Base-by-base conservation (phyloP, 2,329 filamentous ascomycete species). In the Fusarium keratoplasticum region DNA sequence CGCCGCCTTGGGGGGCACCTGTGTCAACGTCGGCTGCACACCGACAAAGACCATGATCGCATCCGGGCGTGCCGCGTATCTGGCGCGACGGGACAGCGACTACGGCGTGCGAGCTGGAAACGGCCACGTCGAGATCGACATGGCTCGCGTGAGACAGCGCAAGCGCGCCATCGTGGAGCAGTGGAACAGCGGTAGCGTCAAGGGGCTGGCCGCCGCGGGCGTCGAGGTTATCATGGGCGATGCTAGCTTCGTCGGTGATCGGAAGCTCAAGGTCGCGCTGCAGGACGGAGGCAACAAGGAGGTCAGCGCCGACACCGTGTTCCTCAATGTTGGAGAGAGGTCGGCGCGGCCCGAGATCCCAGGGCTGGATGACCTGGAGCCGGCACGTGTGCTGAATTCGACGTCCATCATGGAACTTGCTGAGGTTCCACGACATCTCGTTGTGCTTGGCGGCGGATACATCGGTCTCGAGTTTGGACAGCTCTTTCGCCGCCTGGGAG, bases 31-130 rank as follows among this genome's bases (percentile, higher is more conserved):
- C 69, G 88, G 88, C 6, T 89, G 88, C 73, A 89, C 88, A 13
- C 88, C 88, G 0, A 89, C 88, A 22, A 90, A 89, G 77, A 89
- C 88, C 10, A 86, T 90, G 83, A 86, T 90, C 58, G 84, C 88
- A 4, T 87, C 85, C 22, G 88, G 86, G 1, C 81, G 87, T 5
- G 83, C 85, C 4, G 87, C 87, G 3, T 85, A 89, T 73, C 69
- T 88, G 11, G 78, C 84, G 1, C 75, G 80, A 3, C 80, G 86
- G 2, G 83, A 81, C 0, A 74, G 72, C 4, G 84, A 87, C 40
- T 89, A 87, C 75, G 88, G 88, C 10, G 82, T 89, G 16, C 76
- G 81, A 29, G 54, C 76, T 22, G 78, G 78, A 57, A 69, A 78
- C 5, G 64, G 60, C 8, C 59, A 40, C 16, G 76, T 85, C 2